These are phyloP conservation scores for Rhizoclosmatium sp. DNA, from an alignment of 192 early-diverging fungal species.

Conservation along the genomic window DNA sequence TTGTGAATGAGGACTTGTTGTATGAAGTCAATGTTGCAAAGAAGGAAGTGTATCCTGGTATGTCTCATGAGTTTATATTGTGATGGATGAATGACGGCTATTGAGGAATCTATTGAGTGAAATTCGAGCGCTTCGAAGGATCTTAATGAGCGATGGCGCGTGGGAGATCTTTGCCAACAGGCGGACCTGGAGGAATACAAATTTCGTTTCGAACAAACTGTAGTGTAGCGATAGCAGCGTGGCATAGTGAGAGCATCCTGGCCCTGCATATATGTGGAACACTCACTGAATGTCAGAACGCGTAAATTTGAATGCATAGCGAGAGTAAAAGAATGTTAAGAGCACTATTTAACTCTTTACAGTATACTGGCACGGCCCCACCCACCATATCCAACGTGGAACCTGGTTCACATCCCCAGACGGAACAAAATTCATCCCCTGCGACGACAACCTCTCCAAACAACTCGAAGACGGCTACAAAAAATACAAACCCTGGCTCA, in stretches of 20 bases:
- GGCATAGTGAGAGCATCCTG: too few relatives aligned
- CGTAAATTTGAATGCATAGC: too few relatives aligned
- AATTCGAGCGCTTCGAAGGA: too few relatives aligned
- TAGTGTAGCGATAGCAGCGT: too few relatives aligned
- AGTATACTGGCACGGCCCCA: constrained; percentile 86
- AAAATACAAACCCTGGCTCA: constrained; percentile 68
- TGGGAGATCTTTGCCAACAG: not conserved
- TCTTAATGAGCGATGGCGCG: not conserved
- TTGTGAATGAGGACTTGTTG: constrained; percentile 80
- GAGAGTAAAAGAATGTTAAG: not conserved
- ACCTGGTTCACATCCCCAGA: constrained; percentile 82
- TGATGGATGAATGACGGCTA: too few relatives aligned
- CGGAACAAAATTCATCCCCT: constrained; percentile 73
- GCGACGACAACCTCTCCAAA: constrained; percentile 79
- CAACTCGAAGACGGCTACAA: constrained; percentile 87
- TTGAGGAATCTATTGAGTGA: too few relatives aligned
- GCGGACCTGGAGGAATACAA: too few relatives aligned
- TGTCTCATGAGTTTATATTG: not conserved
- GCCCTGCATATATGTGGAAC: too few relatives aligned
- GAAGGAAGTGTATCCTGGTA: constrained; percentile 68
- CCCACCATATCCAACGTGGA: constrained; percentile 80
- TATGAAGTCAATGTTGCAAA: constrained; percentile 81
- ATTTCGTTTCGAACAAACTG: too few relatives aligned
- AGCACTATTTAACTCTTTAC: constrained; percentile 3
- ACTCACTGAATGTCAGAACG: too few relatives aligned